Evolutionary conservation across 2,329 filamentous ascomycete species (phyloP).

Genomic region (Fusarium sp.): DNA sequence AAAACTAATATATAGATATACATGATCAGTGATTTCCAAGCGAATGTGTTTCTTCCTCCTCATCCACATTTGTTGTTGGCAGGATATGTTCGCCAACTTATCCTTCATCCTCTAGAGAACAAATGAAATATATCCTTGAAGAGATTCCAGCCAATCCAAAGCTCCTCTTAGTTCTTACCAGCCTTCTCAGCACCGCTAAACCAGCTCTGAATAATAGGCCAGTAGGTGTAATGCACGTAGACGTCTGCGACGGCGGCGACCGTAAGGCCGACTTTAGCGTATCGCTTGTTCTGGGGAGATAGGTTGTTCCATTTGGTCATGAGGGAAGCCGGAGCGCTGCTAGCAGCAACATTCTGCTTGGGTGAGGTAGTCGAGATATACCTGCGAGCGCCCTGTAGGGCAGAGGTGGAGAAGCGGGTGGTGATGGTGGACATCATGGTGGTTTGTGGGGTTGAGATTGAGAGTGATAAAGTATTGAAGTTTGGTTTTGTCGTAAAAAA

Average conservation of each 20-base stretch:
- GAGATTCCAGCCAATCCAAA: not conserved
- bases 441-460: not conserved
- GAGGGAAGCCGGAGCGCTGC: not conserved
- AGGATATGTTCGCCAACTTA: not conserved
- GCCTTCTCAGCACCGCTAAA: slow-evolving; percentile 5
- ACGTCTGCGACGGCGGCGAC: slow-evolving; percentile 40
- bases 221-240: slow-evolving; percentile 47
- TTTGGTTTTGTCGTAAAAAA: not conserved
- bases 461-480: not conserved
- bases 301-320: slow-evolving; percentile 45
- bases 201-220: slow-evolving; percentile 34
- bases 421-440: slow-evolving; percentile 39
- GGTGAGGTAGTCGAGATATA: slow-evolving; percentile 42
- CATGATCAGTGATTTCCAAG: not conserved
- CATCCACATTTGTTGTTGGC: not conserved
- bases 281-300: slow-evolving; percentile 44
- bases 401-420: slow-evolving; percentile 34
- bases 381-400: slow-evolving; percentile 22
- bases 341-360: slow-evolving; percentile 11
- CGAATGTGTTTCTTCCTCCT: not conserved
- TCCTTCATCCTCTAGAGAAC: not conserved
- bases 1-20: not conserved
- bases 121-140: not conserved
- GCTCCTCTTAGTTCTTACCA: not conserved
- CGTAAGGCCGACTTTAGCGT: slow-evolving; percentile 38